Percentiles rank a stretch among this genome's conserved stretches.
phyloP scores from a whole-genome alignment of 495 filamentous ascomycete species.

The Usnea hakonensis region DNA sequence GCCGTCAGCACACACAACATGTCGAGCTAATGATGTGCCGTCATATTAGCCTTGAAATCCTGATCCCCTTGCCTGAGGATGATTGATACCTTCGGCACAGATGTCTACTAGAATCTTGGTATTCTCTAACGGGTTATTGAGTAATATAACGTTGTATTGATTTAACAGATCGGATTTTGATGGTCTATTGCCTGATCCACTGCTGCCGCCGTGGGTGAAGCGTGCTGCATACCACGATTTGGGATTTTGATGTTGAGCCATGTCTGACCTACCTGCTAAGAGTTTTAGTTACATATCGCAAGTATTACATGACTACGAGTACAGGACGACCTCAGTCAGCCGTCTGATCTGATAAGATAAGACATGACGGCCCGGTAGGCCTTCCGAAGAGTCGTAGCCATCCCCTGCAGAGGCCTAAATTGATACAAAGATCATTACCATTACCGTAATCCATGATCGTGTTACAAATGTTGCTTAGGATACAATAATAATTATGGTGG shows the following conservation, averaged over 20 bases:
- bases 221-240: slow-evolving; percentile 48
- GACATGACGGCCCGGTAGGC: no score
- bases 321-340: no score
- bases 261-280: not conserved
- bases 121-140: slow-evolving; percentile 64
- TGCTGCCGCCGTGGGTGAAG: slow-evolving; percentile 34
- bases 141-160: slow-evolving; percentile 54
- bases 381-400: no score
- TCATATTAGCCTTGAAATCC: not conserved
- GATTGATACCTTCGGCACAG: not conserved
- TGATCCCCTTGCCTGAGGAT: not conserved
- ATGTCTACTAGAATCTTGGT: not conserved
- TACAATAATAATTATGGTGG: no score
- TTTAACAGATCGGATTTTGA: slow-evolving; percentile 14
- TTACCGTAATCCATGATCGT: no score
- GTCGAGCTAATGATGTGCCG: not conserved
- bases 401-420: no score
- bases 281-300: not conserved
- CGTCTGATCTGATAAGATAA: no score
- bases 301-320: not conserved
- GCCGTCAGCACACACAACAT: not conserved
- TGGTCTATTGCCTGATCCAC: not conserved
- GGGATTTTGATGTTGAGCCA: not conserved
- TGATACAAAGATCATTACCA: no score
- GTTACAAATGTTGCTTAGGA: no score